These are phyloP conservation scores for Colletotrichum gloeosporioides DNA, from an alignment of 2,329 filamentous ascomycete genomes.

Conservation along the genomic window DNA sequence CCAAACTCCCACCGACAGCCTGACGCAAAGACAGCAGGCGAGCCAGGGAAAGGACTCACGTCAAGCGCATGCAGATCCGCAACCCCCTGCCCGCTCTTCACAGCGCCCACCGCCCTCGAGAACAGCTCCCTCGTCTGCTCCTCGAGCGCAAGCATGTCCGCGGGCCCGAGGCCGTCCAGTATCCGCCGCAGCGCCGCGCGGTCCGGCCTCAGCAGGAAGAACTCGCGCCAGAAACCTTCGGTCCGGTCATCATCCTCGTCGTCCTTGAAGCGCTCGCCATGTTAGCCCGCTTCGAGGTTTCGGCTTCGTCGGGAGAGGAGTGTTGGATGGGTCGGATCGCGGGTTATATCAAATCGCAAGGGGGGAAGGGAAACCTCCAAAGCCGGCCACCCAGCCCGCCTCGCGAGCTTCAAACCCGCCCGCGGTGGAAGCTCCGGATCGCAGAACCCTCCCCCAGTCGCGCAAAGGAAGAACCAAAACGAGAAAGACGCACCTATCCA, in stretches of 20 bases:
- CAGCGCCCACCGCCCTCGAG: constrained; percentile 69
- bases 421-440: not conserved
- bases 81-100: constrained; percentile 65
- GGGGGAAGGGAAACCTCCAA: not conserved
- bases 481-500: not conserved
- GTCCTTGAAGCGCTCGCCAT: constrained; percentile 36
- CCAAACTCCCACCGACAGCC: not conserved
- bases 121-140: constrained; percentile 83
- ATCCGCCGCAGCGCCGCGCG: constrained; percentile 69
- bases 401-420: not conserved
- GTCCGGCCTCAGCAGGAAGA: constrained; percentile 90
- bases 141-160: constrained; percentile 79
- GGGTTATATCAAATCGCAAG: not conserved
- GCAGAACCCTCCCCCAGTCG: not conserved
- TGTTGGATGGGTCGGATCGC: not conserved
- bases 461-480: not conserved
- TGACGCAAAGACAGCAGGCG: too few species aligned
- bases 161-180: constrained; percentile 72
- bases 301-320: not conserved
- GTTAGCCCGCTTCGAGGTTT: not conserved
- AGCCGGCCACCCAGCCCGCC: fast-evolving
- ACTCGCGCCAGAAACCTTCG: constrained; percentile 94
- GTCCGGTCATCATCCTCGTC: constrained; percentile 73
- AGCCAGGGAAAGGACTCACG: constrained; percentile 56
- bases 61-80: constrained; percentile 83